Evolutionary conservation across 345 rosid species (phyloP).

Genomic region (Eucalyptus cloeziana): DNA sequence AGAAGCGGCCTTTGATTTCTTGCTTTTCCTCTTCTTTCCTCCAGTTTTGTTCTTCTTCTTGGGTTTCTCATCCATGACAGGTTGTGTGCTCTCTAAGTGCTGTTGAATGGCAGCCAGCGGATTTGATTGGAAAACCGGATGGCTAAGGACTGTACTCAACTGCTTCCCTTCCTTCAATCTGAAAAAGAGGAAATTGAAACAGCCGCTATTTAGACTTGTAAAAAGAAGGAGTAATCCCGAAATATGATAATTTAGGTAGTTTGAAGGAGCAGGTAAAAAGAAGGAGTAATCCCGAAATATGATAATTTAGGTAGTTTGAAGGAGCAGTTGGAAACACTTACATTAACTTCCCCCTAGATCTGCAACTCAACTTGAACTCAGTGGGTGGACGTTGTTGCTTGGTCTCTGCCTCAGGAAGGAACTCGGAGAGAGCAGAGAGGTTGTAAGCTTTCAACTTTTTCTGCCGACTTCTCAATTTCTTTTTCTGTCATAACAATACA

Average conservation of each 20-base stretch:
- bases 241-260: neutral
- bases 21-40: constrained; percentile 35
- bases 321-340: neutral
- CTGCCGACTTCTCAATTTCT: constrained; percentile 40
- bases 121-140: constrained; percentile 63
- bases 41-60: constrained; percentile 33
- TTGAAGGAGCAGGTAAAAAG: neutral
- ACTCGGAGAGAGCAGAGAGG: constrained; percentile 57
- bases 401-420: constrained; percentile 58
- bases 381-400: constrained; percentile 16
- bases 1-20: constrained; percentile 12
- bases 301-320: neutral
- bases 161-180: constrained; percentile 65
- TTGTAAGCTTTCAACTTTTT: constrained; percentile 67
- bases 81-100: constrained; percentile 56
- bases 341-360: constrained; percentile 57
- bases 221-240: neutral
- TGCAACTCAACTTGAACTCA: constrained; percentile 58
- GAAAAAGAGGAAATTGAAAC: neutral
- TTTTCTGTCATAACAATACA: constrained; percentile 23
- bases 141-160: constrained; percentile 43
- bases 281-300: neutral
- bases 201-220: neutral
- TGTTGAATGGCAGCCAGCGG: constrained; percentile 66
- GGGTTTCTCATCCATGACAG: constrained; percentile 42